Conservation (phyloP, 257 asterid species). For the Jacaranda mimosifolia region DNA sequence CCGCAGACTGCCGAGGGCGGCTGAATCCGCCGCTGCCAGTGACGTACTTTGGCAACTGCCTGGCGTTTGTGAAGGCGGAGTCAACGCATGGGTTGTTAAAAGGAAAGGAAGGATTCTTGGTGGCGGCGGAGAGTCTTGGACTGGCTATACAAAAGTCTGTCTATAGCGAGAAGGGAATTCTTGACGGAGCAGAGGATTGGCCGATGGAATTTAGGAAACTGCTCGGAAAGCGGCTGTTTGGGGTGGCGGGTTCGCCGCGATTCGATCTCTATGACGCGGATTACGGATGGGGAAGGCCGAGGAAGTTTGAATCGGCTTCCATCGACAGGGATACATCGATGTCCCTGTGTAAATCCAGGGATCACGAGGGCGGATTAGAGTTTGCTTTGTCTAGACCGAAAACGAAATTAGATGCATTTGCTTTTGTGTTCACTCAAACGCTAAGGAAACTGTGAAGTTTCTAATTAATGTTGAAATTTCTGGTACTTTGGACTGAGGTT, state of each 20-base stretch:
- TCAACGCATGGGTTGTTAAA: constrained; percentile 35
- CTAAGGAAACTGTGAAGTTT: constrained; percentile 30
- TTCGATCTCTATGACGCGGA: constrained; percentile 49
- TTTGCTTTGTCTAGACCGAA: constrained; percentile 41
- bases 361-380: constrained; percentile 45
- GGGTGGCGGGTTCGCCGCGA: constrained; percentile 47
- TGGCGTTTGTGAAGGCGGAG: constrained; percentile 39
- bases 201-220: constrained; percentile 42
- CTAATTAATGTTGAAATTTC: neutral
- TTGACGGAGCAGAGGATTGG: constrained; percentile 43
- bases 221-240: constrained; percentile 41
- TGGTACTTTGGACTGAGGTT: neutral
- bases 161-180: constrained; percentile 45
- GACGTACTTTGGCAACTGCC: constrained; percentile 49
- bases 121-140: constrained; percentile 44
- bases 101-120: constrained; percentile 41
- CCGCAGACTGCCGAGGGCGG: constrained; percentile 53
- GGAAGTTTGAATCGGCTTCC: constrained; percentile 44
- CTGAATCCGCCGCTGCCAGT: constrained; percentile 48
- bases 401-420: constrained; percentile 44
- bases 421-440: constrained; percentile 39
- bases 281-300: constrained; percentile 52
- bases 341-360: constrained; percentile 48
- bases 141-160: constrained; percentile 42
- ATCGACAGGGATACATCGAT: constrained; percentile 45